These are phyloP conservation scores for Lithospermum erythrorhizon DNA, from an alignment of 257 asterid genomes.

Conservation along the genomic window DNA sequence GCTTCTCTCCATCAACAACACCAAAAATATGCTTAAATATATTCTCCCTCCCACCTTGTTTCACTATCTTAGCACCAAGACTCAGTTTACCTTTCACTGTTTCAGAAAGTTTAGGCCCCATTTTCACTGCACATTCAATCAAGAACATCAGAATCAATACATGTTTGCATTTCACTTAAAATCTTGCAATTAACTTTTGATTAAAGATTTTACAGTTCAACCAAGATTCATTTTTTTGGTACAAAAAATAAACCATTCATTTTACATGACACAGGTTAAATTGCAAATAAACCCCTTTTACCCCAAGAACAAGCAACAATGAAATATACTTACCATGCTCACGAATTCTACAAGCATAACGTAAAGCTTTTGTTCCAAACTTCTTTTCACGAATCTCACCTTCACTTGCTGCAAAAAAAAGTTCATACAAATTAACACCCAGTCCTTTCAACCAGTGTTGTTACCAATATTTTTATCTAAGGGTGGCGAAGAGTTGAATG, in stretches of 20 bases:
- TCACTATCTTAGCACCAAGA: slow-evolving; percentile 55
- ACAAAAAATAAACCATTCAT: too few relatives aligned
- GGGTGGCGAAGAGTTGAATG: too few relatives aligned
- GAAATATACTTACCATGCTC: slow-evolving; percentile 47
- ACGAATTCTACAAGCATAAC: slow-evolving; percentile 55
- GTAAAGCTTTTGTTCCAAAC: slow-evolving; percentile 30
- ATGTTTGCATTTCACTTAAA: neutral
- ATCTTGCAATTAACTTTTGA: neutral
- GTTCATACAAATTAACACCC: neutral
- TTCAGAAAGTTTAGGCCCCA: slow-evolving; percentile 66
- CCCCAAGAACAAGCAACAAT: neutral
- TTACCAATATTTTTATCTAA: too few relatives aligned
- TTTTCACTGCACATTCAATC: slow-evolving; percentile 29
- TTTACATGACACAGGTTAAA: neutral
- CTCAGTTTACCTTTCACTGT: slow-evolving; percentile 80
- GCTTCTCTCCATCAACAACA: slow-evolving; percentile 36
- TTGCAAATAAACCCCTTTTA: neutral
- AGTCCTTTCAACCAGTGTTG: too few relatives aligned
- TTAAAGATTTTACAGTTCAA: neutral
- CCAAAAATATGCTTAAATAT: slow-evolving; percentile 52
- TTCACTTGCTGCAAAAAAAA: slow-evolving; percentile 29
- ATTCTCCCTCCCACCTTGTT: slow-evolving; percentile 67
- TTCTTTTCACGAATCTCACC: slow-evolving; percentile 25
- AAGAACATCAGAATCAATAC: neutral
- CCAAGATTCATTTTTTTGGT: neutral